These are phyloP conservation scores for Dimargaris xerosporica DNA, from an alignment of 192 early-diverging fungal genomes.

Conservation along the genomic window DNA sequence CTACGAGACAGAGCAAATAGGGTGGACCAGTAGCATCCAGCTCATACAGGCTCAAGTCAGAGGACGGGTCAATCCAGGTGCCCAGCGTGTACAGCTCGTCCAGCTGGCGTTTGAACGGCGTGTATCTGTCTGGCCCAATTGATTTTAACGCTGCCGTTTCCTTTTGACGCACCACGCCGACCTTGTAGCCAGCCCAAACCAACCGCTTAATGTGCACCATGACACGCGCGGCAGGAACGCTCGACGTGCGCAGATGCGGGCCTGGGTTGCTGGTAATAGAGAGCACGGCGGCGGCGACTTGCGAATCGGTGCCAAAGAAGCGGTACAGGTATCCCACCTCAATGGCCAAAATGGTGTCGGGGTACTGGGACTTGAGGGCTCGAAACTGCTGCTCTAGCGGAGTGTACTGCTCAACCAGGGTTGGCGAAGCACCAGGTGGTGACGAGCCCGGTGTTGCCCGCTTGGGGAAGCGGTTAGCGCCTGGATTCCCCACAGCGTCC, in stretches of 20 bases:
- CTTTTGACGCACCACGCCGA: slow-evolving; percentile 67
- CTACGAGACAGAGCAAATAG: too few species aligned
- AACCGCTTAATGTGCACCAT: slow-evolving; percentile 68
- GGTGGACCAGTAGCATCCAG: too few species aligned
- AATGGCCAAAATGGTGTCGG: slow-evolving; percentile 58
- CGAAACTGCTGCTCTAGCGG: slow-evolving; percentile 74
- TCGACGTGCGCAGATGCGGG: slow-evolving; percentile 64
- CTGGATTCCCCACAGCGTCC: too few species aligned
- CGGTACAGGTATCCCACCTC: slow-evolving; percentile 93
- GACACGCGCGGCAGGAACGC: slow-evolving; percentile 63
- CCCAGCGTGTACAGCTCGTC: slow-evolving; percentile 52
- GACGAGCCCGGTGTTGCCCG: too few species aligned
- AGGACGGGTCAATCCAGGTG: slow-evolving; percentile 43
- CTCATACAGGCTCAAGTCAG: too few species aligned
- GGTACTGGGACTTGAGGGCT: slow-evolving; percentile 52
- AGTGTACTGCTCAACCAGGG: too few species aligned
- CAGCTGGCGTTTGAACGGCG: slow-evolving; percentile 49
- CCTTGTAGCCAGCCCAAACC: slow-evolving; percentile 69
- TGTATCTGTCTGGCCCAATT: slow-evolving; percentile 42
- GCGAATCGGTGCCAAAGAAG: slow-evolving; percentile 83
- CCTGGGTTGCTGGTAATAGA: slow-evolving; percentile 67
- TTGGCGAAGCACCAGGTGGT: too few species aligned
- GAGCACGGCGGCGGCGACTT: slow-evolving; percentile 57
- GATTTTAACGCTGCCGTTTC: slow-evolving; percentile 82
- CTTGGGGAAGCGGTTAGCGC: too few species aligned